Evolutionary conservation across 805 yeast genomes (phyloP), one percentile per base, ranked within the genome.

Genomic region (Metschnikowia dekortorum): DNA sequence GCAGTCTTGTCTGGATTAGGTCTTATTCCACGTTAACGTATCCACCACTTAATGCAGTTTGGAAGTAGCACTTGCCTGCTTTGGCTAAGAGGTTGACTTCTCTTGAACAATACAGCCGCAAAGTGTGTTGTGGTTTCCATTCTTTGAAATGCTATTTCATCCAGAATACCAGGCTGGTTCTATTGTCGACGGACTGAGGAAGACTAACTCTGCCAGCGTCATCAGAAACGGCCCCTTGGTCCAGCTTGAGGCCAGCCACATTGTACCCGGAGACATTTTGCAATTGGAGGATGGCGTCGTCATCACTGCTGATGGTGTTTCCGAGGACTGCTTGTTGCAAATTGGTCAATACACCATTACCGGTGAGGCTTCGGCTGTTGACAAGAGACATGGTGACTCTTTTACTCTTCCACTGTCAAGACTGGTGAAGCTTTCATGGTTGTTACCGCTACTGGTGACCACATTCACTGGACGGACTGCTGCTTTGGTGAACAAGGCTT

Each of bases 161-260:
- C 62, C 97, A 90, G 97, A 90, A 76, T 91, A 77, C 86, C 96
- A 90, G 78, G 97, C 97, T 60, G 97, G 97, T 80, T 89, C 96
- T 56, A 90, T 90, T 80, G 97, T 91, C 62, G 96, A 89, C 51
- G 97, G 89, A 74, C 83, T 90, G 78, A 91, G 90, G 81, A 91
- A 90, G 78, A 89, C 96, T 58, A 87, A 88, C 81, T 71, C 89
- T 71, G 96, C 97, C 62, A 74, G 79, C 59, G 90, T 88, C 62
- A 76, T 90, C 67, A 84, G 97, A 79, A 84, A 88, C 70, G 92
- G 96, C 73, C 74, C 78, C 55, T 69, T 85, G 56, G 71, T 79
- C 61, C 96, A 89, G 76, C 73, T 89, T 60, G 84, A 83, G 61
- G 84, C 96, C 60, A 81, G 81, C 62, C 95, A 89, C 69, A 83